These are phyloP conservation scores for Saprolegnia diclina DNA, from an alignment of 352 stramenopile species.

Conservation along the genomic window DNA sequence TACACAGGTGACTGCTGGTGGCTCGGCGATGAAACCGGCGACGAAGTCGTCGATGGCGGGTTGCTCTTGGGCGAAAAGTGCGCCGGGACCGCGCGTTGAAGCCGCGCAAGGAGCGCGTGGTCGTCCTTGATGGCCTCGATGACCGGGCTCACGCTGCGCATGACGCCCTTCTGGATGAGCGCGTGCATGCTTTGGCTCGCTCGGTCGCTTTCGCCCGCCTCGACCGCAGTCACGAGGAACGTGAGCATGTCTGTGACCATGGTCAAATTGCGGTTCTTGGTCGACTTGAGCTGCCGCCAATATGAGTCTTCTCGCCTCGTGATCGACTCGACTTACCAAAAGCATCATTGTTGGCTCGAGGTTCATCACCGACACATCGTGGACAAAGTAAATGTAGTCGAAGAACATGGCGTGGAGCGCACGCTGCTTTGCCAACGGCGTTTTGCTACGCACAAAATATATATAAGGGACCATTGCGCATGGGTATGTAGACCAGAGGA, in stretches of 20 bases:
- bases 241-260: slow-evolving; percentile 18
- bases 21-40: not conserved
- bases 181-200: not conserved
- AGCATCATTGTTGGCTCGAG: slow-evolving; percentile 77
- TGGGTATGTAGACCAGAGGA: slow-evolving; percentile 52
- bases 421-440: slow-evolving; percentile 53
- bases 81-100: not conserved
- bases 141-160: slow-evolving; percentile 7
- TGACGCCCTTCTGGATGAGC: slow-evolving; percentile 18
- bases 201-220: not conserved
- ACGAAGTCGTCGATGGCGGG: not conserved
- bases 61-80: slow-evolving; percentile 2
- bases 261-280: slow-evolving; percentile 19
- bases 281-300: slow-evolving; percentile 9
- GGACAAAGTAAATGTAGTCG: slow-evolving; percentile 81
- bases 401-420: slow-evolving; percentile 85
- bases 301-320: not conserved
- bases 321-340: slow-evolving; percentile 42
- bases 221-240: slow-evolving; percentile 11
- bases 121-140: slow-evolving; percentile 12
- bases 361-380: slow-evolving; percentile 74
- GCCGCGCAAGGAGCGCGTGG: not conserved
- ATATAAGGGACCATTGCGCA: not conserved
- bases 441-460: slow-evolving; percentile 44
- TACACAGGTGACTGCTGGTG: not conserved